These are phyloP conservation scores for Fonsecaea multimorphosa DNA, from an alignment of 2,329 filamentous ascomycete species.

Conservation along the genomic window DNA sequence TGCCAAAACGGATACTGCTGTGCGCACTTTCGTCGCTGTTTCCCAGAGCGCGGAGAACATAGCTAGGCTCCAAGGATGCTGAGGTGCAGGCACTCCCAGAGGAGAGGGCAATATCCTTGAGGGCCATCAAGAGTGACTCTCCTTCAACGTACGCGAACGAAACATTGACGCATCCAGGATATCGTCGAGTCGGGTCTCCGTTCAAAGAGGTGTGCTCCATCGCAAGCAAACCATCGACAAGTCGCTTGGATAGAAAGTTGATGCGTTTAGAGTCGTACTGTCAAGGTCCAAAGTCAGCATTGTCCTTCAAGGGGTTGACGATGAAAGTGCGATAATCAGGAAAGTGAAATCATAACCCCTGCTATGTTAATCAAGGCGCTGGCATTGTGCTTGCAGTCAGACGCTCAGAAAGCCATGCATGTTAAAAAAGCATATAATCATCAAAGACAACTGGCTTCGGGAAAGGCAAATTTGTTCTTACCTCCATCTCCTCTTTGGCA, in stretches of 20 bases:
- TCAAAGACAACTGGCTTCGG: conserved; percentile 42
- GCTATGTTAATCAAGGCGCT: conserved; percentile 68
- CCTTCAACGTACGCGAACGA: conserved; percentile 99
- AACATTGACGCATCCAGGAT: conserved; percentile 96
- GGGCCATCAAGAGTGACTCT: conserved; percentile 95
- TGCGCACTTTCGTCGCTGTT: conserved; percentile 98
- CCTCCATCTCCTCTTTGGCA: conserved; percentile 85
- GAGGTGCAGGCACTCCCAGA: conserved; percentile 97
- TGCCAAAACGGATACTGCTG: conserved; percentile 96
- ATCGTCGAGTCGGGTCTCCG: conserved; percentile 80
- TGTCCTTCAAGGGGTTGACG: neutral
- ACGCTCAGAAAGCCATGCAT: conserved; percentile 91
- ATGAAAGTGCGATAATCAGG: conserved; percentile 1
- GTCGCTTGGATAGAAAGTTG: conserved; percentile 78
- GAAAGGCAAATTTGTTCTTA: conserved; percentile 59
- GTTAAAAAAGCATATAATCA: conserved; percentile 81
- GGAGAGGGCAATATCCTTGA: conserved; percentile 96
- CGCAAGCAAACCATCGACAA: conserved; percentile 79
- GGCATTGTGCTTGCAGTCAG: conserved; percentile 58
- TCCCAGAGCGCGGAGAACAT: conserved; percentile 90
- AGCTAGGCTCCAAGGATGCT: conserved; percentile 93
- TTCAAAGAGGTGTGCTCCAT: conserved; percentile 95
- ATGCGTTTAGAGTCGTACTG: conserved; percentile 94
- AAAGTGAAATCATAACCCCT: conserved; percentile 65
- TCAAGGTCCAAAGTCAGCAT: conserved; percentile 17